Evolutionary conservation across 495 filamentous ascomycete genomes (phyloP).

Genomic region (Daldinia decipiens): DNA sequence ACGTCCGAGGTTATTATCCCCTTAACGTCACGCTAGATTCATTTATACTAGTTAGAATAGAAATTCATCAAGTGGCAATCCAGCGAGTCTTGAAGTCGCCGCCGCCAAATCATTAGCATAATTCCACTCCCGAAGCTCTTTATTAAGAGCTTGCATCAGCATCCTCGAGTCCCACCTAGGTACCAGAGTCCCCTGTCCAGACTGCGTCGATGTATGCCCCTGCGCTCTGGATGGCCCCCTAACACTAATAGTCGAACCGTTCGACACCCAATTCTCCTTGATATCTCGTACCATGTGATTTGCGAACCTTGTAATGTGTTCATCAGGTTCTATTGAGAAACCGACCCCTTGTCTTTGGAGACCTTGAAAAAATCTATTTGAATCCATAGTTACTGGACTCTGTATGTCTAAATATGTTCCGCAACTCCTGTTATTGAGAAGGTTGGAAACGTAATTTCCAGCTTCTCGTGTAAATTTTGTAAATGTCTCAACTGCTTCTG

Average conservation of each 20-base stretch:
- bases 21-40: constrained; percentile 36
- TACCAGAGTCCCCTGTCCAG: constrained; percentile 45
- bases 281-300: constrained; percentile 52
- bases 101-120: constrained; percentile 36
- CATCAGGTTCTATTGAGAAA: constrained; percentile 12
- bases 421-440: constrained; percentile 9
- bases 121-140: constrained; percentile 45
- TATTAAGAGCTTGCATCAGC: constrained; percentile 37
- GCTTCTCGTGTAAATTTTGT: constrained; percentile 41
- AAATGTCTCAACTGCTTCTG: constrained; percentile 18
- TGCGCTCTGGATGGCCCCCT: constrained; percentile 45
- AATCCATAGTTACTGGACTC: constrained; percentile 15
- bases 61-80: constrained; percentile 30
- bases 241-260: constrained; percentile 46
- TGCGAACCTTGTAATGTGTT: constrained; percentile 47
- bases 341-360: constrained; percentile 2
- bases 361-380: constrained; percentile 29
- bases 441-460: constrained; percentile 22
- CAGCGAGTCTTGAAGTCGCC: constrained; percentile 15
- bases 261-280: constrained; percentile 51
- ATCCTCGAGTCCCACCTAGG: constrained; percentile 38
- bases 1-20: not conserved
- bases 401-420: not conserved
- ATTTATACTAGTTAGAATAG: constrained; percentile 40
- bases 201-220: constrained; percentile 39